phyloP scores from a whole-genome alignment of 169 alveolate species.

The Besnoitia besnoiti region DNA sequence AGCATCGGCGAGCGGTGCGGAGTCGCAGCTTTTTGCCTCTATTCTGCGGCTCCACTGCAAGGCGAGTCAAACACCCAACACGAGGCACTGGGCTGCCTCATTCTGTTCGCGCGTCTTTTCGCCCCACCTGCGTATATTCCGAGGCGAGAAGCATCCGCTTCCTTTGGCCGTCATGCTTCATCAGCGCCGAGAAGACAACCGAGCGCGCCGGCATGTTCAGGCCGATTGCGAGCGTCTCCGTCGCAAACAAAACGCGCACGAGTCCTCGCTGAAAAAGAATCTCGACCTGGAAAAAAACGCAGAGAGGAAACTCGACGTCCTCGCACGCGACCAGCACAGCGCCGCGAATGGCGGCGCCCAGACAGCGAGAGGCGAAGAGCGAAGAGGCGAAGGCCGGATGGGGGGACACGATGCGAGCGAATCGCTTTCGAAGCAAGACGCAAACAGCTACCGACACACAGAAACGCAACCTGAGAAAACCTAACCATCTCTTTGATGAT shows the following conservation, averaged over 20 bases:
- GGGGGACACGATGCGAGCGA: neutral
- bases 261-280: slow-evolving; percentile 95
- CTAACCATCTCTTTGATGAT: slow-evolving; percentile 95
- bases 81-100: too few relatives aligned
- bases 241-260: slow-evolving; percentile 96
- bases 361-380: neutral
- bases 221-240: slow-evolving; percentile 99
- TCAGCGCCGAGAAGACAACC: slow-evolving; percentile 91
- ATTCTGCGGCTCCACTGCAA: too few relatives aligned
- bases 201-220: slow-evolving; percentile 98
- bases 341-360: neutral
- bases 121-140: slow-evolving; percentile 96
- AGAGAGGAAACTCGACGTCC: neutral
- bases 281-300: slow-evolving; percentile 83
- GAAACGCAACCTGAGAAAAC: neutral
- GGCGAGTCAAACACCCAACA: too few relatives aligned
- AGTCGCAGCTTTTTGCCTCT: too few relatives aligned
- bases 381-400: neutral
- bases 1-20: too few relatives aligned
- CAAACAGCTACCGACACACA: neutral
- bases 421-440: neutral
- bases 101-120: too few relatives aligned
- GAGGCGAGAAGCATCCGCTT: slow-evolving; percentile 91
- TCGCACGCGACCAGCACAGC: neutral
- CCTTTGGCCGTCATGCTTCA: slow-evolving; percentile 92